Evolutionary conservation across 495 filamentous ascomycete genomes (phyloP), one percentile per base, ranked within the genome.

Genomic region (Neurospora sp.): DNA sequence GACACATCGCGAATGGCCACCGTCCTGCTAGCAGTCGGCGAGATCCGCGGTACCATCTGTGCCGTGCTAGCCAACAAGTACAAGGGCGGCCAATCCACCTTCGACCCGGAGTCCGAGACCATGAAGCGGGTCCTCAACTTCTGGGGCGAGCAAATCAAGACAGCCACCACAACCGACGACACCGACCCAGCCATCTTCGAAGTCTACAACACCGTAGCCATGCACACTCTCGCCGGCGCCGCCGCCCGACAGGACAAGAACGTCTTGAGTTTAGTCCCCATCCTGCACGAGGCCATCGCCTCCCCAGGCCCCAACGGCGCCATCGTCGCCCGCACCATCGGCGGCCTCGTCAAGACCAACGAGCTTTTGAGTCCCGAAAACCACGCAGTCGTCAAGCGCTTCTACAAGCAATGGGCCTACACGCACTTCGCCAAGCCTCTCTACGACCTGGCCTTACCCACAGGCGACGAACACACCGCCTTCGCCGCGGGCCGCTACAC

Each of bases 341-440:
- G 78, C n/a, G 75, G 75, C 18, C 69, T 82, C 20, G 74, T 79
- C 66, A 75, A 74, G 40, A 49, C 72, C 40, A 79, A 77, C 60
- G 60, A 74, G 2, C 73, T 80, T 39, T 76, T 81, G 20, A 78
- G 42, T 44, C 1, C 76, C 23, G 77, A 78, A 16, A 80, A 77
- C 75, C 81, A 83, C 66, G 80, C 79, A 2, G 71, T 78, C 35
- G 71, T 81, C 49, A 78, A 77, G 66, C 79, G 77, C 44, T 76
- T 83, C 73, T 76, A 78, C 74, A 81, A 77, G 41, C 81, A 83
- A 37, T 83, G 81, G 81, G 73, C 74, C 18, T 83, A 82, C 74
- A 77, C 35, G 44, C 72, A 78, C 31, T 42, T 81, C 10, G 78
- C 74, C 11, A 80, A 78, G 66, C 80, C 79, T 6, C 71, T 83